phyloP scores from a whole-genome alignment of 2,329 filamentous ascomycete species.

The Parafenestella ontariensis region DNA sequence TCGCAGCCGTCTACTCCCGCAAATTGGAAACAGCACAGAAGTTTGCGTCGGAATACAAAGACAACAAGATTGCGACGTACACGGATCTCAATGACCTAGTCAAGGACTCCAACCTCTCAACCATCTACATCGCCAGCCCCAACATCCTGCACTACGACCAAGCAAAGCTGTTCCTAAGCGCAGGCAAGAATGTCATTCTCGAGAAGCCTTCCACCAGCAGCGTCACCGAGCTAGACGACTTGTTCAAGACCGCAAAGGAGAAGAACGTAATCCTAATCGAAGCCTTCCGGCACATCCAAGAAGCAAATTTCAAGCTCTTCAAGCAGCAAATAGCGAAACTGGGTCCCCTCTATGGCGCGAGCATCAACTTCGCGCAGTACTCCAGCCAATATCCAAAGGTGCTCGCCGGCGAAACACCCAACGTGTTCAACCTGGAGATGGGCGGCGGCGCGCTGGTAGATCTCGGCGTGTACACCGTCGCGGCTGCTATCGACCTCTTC shows the following conservation, averaged over 20 bases:
- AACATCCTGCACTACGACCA: conserved; percentile 58
- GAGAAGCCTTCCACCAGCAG: conserved; percentile 59
- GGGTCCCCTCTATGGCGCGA: conserved; percentile 54
- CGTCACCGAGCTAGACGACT: conserved; percentile 50
- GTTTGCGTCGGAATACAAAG: conserved; percentile 52
- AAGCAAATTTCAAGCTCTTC: conserved; percentile 57
- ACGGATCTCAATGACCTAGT: conserved; percentile 51
- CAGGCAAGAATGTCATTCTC: conserved; percentile 58
- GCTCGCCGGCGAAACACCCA: conserved; percentile 54
- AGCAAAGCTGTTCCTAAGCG: conserved; percentile 52
- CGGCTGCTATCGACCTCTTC: conserved; percentile 57
- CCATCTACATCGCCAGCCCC: conserved; percentile 59
- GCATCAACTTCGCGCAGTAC: conserved; percentile 55
- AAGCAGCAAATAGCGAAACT: conserved; percentile 48
- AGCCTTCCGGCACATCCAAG: conserved; percentile 59
- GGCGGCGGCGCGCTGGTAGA: conserved; percentile 58
- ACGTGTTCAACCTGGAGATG: conserved; percentile 58
- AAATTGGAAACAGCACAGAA: conserved; percentile 51
- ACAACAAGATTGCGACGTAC: conserved; percentile 44
- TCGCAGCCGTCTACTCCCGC: conserved; percentile 57
- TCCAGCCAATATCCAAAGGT: conserved; percentile 57
- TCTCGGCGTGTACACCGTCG: conserved; percentile 57
- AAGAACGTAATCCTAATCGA: conserved; percentile 56
- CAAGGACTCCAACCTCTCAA: conserved; percentile 47
- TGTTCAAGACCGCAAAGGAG: conserved; percentile 52